Percentiles rank a stretch among this genome's conserved stretches.
These are phyloP conservation scores for Nadsonia commutata DNA, from an alignment of 1,139 yeast species.

Conservation along the genomic window DNA sequence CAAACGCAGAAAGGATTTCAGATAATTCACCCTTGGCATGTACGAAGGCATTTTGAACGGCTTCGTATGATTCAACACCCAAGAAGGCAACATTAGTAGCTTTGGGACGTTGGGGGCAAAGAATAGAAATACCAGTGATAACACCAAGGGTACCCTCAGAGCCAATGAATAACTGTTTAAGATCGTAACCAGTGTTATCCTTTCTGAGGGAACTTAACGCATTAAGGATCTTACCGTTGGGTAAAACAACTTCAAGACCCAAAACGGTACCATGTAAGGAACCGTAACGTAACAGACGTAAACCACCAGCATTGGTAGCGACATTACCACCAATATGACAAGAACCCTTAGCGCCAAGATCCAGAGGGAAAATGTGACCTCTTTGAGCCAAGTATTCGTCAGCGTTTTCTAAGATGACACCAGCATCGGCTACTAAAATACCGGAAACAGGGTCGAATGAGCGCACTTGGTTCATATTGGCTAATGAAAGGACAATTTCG, in stretches of 20 bases:
- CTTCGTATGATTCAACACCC: conserved; percentile 68
- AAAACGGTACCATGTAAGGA: conserved; percentile 85
- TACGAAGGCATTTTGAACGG: conserved; percentile 72
- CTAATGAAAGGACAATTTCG: conserved; percentile 62
- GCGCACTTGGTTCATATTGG: conserved; percentile 63
- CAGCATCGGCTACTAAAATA: conserved; percentile 78
- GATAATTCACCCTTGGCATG: conserved; percentile 70
- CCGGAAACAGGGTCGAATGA: conserved; percentile 76
- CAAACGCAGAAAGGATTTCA: conserved; percentile 86
- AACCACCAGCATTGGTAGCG: conserved; percentile 95
- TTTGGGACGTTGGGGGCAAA: conserved; percentile 83
- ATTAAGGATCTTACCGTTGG: conserved; percentile 73
- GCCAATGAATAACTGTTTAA: conserved; percentile 85
- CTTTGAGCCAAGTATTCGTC: conserved; percentile 64
- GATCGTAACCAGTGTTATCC: conserved; percentile 89
- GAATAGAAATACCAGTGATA: conserved; percentile 76
- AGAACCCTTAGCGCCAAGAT: conserved; percentile 93
- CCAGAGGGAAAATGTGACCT: conserved; percentile 86
- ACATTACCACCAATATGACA: conserved; percentile 94
- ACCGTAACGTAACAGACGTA: conserved; percentile 76
- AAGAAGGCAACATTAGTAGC: conserved; percentile 80
- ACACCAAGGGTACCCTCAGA: conserved; percentile 87
- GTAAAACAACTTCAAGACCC: conserved; percentile 82
- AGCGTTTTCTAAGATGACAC: conserved; percentile 75
- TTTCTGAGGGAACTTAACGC: conserved; percentile 76